Percentiles rank a stretch among this genome's conserved stretches.
These are phyloP conservation scores for Ophiosphaerella herpotricha DNA, from an alignment of 2,329 filamentous ascomycete species.

Conservation along the genomic window DNA sequence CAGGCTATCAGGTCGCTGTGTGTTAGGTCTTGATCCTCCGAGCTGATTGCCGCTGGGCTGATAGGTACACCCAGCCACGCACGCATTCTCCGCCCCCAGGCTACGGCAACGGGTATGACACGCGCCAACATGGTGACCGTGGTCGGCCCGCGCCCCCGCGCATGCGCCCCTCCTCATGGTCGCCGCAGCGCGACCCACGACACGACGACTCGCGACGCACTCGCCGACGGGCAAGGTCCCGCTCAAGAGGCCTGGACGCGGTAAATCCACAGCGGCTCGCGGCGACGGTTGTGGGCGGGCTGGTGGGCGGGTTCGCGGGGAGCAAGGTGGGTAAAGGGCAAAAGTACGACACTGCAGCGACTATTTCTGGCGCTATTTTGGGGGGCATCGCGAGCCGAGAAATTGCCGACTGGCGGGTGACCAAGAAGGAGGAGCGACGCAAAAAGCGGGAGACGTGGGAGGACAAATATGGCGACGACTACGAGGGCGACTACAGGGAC, in stretches of 20 bases:
- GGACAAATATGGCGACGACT: constrained; percentile 10
- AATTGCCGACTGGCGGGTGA: constrained; percentile 17
- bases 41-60: constrained; percentile 3
- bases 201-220: constrained; percentile 16
- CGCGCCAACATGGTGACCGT: constrained; percentile 5
- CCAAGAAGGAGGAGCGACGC: constrained; percentile 19
- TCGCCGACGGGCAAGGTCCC: constrained; percentile 20
- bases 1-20: constrained; percentile 23
- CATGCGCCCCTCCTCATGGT: constrained; percentile 35
- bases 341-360: constrained; percentile 35
- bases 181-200: constrained; percentile 27
- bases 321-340: constrained; percentile 28
- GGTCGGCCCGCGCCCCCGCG: constrained; percentile 24
- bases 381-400: constrained; percentile 41
- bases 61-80: constrained; percentile 1
- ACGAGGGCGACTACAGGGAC: constrained; percentile 6
- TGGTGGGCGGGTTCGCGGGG: constrained; percentile 41
- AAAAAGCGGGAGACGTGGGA: constrained; percentile 7
- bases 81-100: not conserved
- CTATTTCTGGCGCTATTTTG: constrained; percentile 41
- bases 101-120: constrained; percentile 9
- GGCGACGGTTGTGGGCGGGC: constrained; percentile 37
- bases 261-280: constrained; percentile 24
- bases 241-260: constrained; percentile 15
- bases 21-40: constrained; percentile 2